Percentiles rank a stretch among this genome's conserved stretches.
Conservation (phyloP, 371 early-diverging fungal genomes). For the Mucor racemosus region DNA sequence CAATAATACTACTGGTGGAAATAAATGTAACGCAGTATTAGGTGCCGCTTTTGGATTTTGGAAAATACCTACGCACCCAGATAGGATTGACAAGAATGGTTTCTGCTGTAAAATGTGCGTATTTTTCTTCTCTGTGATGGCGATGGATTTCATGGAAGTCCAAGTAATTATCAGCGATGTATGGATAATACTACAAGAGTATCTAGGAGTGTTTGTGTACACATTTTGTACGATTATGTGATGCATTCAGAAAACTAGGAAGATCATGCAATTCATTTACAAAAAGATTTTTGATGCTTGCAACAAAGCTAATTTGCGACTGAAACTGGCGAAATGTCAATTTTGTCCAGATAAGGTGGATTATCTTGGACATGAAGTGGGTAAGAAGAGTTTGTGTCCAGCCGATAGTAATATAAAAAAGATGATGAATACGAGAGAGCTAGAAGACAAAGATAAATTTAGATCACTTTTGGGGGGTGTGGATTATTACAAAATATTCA, state of each 20-base stretch:
- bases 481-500: conserved; percentile 39
- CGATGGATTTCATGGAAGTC: conserved; percentile 49
- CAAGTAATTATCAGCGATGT: conserved; percentile 46
- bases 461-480: conserved; percentile 37
- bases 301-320: conserved; percentile 27
- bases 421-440: conserved; percentile 3
- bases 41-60: conserved; percentile 42
- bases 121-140: conserved; percentile 57
- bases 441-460: conserved; percentile 24
- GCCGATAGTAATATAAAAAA: conserved; percentile 16
- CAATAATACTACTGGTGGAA: conserved; percentile 15
- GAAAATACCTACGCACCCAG: conserved; percentile 33
- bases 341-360: conserved; percentile 29
- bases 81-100: conserved; percentile 51
- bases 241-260: conserved; percentile 36
- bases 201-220: conserved; percentile 31
- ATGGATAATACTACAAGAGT: conserved; percentile 34
- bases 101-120: conserved; percentile 45
- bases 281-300: conserved; percentile 37
- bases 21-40: background rate
- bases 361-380: conserved; percentile 45
- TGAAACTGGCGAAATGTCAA: conserved; percentile 49
- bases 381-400: conserved; percentile 25
- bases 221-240: conserved; percentile 58
- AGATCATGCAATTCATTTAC: conserved; percentile 42